Evolutionary conservation across 2,329 filamentous ascomycete species (phyloP), one percentile per base, ranked within the genome.

Genomic region (Penicillium sp.): DNA sequence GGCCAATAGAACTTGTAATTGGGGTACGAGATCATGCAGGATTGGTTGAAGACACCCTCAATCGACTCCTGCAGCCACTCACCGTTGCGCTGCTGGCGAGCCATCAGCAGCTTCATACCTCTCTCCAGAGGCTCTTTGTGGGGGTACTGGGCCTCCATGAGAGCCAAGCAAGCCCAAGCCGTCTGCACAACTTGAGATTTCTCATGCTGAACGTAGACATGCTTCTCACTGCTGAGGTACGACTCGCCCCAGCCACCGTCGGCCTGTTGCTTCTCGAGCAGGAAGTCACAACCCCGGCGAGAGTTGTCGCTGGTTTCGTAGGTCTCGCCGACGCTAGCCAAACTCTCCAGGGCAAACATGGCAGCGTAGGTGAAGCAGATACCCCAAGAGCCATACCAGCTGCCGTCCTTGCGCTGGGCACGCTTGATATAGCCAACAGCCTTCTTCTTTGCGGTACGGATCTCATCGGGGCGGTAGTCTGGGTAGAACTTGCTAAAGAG

Each of bases 1-100:
- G 92, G 86, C 73, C 96, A 99, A 52, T 88, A 89, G 70, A 96
- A 94, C 77, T 97, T 99, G 79, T 99, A 99, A 78, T 99, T 99
- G 39, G 92, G 92, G 68, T 99, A 99, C 0, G 90, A 94, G 60
- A 99, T 99, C 90, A 96, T 97, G 79, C 92, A 97, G 65, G 87
- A 94, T 78, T 96, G 96, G 75, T 99, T 99, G 75, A 99, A 99
- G 10, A 99, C 94, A 2, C 94, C 94, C 71, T 99, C 94, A 63
- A 99, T 97, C 0, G 88, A 87, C 72, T 97, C 94, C 69, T 96
- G 92, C 60, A 89, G 69, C 94, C 94, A 99, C 75, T 96, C 92
- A 30, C 94, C 94, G 66, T 96, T 96, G 2, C 78, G 69, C 71
- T 90, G 86, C 76, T 99, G 94, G 44, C 92, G 82, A 27, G 81